A percentile compares a stretch with the other conserved stretches of the same genome.
Conservation (phyloP, 192 early-diverging fungal genomes). For the Umbelopsis ramanniana region DNA sequence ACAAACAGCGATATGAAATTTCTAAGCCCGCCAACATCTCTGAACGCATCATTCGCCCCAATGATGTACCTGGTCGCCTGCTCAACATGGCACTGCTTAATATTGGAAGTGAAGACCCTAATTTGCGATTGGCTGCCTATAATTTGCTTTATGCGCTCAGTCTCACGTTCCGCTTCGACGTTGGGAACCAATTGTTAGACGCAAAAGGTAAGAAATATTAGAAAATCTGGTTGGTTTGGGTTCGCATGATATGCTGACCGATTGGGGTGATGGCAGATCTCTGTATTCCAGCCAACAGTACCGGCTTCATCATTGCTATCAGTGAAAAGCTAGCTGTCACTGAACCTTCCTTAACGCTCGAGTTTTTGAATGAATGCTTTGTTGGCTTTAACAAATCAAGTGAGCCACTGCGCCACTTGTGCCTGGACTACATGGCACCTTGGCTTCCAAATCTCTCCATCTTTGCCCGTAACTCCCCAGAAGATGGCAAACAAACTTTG, state of each 20-base stretch:
- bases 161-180: slow-evolving; percentile 81
- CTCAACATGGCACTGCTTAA: slow-evolving; percentile 94
- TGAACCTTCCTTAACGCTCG: slow-evolving; percentile 82
- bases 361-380: slow-evolving; percentile 87
- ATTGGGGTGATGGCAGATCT: slow-evolving; percentile 54
- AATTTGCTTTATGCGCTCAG: slow-evolving; percentile 88
- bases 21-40: slow-evolving; percentile 63
- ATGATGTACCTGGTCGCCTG: slow-evolving; percentile 89
- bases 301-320: slow-evolving; percentile 81
- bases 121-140: slow-evolving; percentile 83
- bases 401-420: slow-evolving; percentile 75
- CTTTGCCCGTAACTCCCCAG: slow-evolving; percentile 50
- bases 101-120: slow-evolving; percentile 81
- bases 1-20: slow-evolving; percentile 71
- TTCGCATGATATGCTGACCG: not conserved
- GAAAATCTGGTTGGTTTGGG: not conserved
- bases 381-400: slow-evolving; percentile 79
- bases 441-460: slow-evolving; percentile 84
- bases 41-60: slow-evolving; percentile 80
- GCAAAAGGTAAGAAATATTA: slow-evolving; percentile 56
- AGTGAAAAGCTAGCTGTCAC: slow-evolving; percentile 79
- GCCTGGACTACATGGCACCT: slow-evolving; percentile 88
- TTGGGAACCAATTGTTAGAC: slow-evolving; percentile 78
- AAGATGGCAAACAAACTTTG: slow-evolving; percentile 54
- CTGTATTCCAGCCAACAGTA: slow-evolving; percentile 89